Evolutionary conservation across 1,284 basidiomycete species (phyloP), one percentile per base, ranked within the genome.

Genomic region (Microbotryum silenes-acaulis): DNA sequence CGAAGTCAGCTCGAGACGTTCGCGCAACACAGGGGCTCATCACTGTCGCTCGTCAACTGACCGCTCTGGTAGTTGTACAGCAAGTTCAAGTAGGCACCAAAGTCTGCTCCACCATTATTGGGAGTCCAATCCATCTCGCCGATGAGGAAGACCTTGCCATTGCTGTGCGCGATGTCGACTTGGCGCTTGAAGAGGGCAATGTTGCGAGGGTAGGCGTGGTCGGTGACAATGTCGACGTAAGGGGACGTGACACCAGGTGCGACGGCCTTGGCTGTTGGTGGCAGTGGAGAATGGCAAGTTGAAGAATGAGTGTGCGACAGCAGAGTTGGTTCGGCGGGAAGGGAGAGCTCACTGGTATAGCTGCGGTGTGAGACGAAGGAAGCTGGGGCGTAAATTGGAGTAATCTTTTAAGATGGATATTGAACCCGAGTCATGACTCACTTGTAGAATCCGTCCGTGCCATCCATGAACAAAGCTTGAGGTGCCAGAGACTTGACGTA

Each of bases 401-500:
- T 18, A 42, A 42, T 7, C 7, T 31, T 31, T 31, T 1, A 31
- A 31, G 1, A 31, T 10, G 37, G 16, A 42, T 42, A 9, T 12
- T 6, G 37, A 42, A 18, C 4, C 12, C 37, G 12, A 42, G 16
- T 42, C 3, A 16, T 42, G 5, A 29, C 33, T 25, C 25, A 25
- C 25, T 53, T 27, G 51, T 27, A 51, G n/a, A 63, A 42, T 23
- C 62, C 62, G 51, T 53, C 51, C 23, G 62, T 51, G 10, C 62
- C 62, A 56, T 63, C 62, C 33, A 63, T 45, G n/a, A 63, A 51
- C 7, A 63, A 42, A 29, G 55, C 52, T 20, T 29, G 29, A 9
- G 49, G 37, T 51, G 55, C 50, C 21, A 63, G 16, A 23, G 57
- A 50, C 53, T 63, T 63, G 27, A 63, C 59, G 59, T 60, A 56